Percentiles rank a stretch among this genome's conserved stretches.
Evolutionary conservation across 106 monocot species (phyloP).

Genomic region (Dendrobium catenatum): DNA sequence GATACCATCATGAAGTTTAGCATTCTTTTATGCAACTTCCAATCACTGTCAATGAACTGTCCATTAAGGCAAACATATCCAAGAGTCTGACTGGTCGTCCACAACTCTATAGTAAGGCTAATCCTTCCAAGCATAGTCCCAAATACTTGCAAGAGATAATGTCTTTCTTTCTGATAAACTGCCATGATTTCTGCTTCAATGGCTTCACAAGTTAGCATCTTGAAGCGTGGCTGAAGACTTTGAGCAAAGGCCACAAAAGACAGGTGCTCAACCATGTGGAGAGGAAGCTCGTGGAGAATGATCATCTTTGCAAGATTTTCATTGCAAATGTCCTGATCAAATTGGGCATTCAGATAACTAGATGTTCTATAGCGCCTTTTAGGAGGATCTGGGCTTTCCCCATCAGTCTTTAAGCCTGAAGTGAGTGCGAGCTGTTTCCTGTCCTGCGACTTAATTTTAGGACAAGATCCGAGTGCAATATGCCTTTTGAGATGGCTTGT

Average conservation of each 20-base stretch:
- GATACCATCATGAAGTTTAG: conserved; percentile 86
- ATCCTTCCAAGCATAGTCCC: conserved; percentile 56
- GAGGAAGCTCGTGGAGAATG: conserved; percentile 83
- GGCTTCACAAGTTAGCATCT: conserved; percentile 32
- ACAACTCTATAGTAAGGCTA: conserved; percentile 65
- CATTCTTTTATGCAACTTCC: conserved; percentile 69
- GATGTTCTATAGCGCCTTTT: conserved; percentile 62
- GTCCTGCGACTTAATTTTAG: conserved; percentile 59
- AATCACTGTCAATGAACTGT: conserved; percentile 71
- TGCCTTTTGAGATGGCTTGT: conserved; percentile 96
- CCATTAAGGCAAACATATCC: conserved; percentile 78
- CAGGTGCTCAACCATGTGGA: conserved; percentile 74
- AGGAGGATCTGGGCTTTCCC: conserved; percentile 34
- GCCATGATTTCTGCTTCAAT: conserved; percentile 57
- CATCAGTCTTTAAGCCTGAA: conserved; percentile 27
- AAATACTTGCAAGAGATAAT: conserved; percentile 44
- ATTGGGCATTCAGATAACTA: conserved; percentile 28
- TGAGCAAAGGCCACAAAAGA: conserved; percentile 62
- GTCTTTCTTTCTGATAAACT: conserved; percentile 68
- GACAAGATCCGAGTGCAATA: conserved; percentile 71
- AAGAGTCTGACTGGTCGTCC: conserved; percentile 84
- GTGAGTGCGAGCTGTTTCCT: conserved; percentile 46
- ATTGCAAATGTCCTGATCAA: conserved; percentile 65
- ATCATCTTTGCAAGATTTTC: conserved; percentile 81
- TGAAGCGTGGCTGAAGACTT: conserved; percentile 78